Percentiles rank a stretch among this genome's conserved stretches.
These are phyloP conservation scores for Colletotrichum gloeosporioides DNA, from an alignment of 2,329 filamentous ascomycete species.

Conservation along the genomic window DNA sequence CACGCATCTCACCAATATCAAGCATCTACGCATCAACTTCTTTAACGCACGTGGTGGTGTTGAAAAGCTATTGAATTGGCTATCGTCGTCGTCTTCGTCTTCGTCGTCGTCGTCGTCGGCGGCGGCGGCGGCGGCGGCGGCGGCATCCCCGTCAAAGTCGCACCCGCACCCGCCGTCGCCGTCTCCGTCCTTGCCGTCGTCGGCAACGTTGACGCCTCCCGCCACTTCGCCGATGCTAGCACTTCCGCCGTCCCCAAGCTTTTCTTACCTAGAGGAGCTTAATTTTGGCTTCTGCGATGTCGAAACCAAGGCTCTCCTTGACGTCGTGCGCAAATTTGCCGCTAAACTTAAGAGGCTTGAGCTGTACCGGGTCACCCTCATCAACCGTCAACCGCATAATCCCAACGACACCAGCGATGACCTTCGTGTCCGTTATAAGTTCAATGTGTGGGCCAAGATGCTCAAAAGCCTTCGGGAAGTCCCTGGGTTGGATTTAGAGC, in stretches of 20 bases:
- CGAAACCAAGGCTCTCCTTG: constrained; percentile 32
- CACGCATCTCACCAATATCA: constrained; percentile 43
- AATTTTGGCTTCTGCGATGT: constrained; percentile 48
- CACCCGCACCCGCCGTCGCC: not conserved
- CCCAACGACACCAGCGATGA: not conserved
- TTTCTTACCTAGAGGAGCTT: constrained; percentile 42
- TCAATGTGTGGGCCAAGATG: constrained; percentile 45
- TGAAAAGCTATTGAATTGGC: constrained; percentile 43
- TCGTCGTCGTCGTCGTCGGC: constrained; percentile 30
- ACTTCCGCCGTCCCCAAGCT: constrained; percentile 28
- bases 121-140: constrained; percentile 26
- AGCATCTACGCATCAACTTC: constrained; percentile 61
- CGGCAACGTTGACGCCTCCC: not conserved
- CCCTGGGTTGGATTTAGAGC: constrained; percentile 35
- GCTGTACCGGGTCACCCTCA: constrained; percentile 48
- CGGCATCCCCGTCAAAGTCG: not conserved
- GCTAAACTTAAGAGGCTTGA: constrained; percentile 47
- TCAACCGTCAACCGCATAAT: not conserved
- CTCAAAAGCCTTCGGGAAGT: constrained; percentile 32
- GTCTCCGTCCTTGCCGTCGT: constrained; percentile 6
- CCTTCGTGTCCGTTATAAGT: constrained; percentile 2
- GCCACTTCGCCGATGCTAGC: not conserved
- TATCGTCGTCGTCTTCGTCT: constrained; percentile 27
- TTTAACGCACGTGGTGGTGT: constrained; percentile 12
- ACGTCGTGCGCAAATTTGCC: constrained; percentile 45